phyloP scores from a whole-genome alignment of 2,329 filamentous ascomycete species.

The Aspergillus sp. region DNA sequence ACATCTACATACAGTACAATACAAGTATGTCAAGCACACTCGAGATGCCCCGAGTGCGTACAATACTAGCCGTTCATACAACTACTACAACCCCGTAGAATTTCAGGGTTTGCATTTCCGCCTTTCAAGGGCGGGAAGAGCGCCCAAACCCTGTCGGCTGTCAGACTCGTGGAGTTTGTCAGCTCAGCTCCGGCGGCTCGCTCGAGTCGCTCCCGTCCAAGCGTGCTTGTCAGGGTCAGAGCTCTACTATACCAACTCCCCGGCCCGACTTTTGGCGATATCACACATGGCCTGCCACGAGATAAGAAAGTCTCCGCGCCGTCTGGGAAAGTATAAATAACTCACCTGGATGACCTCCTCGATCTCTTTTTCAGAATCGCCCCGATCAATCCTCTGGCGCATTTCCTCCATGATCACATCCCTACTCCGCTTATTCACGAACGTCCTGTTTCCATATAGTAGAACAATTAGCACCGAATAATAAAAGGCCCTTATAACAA shows the following conservation, averaged over 20 bases:
- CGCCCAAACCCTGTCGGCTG: not conserved
- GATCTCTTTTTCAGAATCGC: conserved; percentile 67
- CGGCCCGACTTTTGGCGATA: conserved; percentile 77
- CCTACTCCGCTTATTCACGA: conserved; percentile 79
- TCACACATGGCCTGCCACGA: conserved; percentile 78
- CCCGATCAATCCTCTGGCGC: conserved; percentile 68
- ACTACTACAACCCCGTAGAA: not conserved
- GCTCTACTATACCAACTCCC: conserved; percentile 53
- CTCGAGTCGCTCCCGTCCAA: too few species aligned
- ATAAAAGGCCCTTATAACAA: not conserved
- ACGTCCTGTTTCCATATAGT: conserved; percentile 55
- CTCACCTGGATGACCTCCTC: conserved; percentile 71
- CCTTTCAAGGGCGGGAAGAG: not conserved
- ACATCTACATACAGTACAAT: not conserved
- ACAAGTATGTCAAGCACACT: too few species aligned
- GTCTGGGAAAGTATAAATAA: not conserved
- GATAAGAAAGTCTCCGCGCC: not conserved
- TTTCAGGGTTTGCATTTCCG: not conserved
- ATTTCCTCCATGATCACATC: conserved; percentile 80
- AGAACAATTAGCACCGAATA: not conserved
- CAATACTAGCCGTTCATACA: not conserved
- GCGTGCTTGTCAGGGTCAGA: too few species aligned
- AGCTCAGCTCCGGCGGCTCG: not conserved
- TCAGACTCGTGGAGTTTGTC: not conserved
- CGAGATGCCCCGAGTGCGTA: too few species aligned